Conservation (phyloP, 1,139 yeast genomes). For the Blastobotrys ciferrii region DNA sequence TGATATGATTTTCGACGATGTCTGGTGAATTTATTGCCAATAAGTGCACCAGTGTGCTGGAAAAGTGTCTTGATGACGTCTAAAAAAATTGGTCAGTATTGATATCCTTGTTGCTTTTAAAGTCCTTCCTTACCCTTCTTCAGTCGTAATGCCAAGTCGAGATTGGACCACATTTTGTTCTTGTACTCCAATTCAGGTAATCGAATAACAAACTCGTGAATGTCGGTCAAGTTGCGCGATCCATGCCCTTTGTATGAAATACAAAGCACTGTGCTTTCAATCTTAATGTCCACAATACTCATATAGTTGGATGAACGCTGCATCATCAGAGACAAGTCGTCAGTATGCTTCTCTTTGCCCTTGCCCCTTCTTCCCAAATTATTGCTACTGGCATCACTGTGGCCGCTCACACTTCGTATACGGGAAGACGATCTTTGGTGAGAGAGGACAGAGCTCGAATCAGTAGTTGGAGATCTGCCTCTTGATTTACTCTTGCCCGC, state of each 20-base stretch:
- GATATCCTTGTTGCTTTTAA: no score
- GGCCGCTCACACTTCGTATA: background rate
- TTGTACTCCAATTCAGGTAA: constrained; percentile 64
- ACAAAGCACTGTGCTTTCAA: constrained; percentile 53
- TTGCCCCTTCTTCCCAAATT: background rate
- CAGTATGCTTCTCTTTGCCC: background rate
- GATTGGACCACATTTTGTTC: constrained; percentile 75
- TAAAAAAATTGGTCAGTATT: constrained; percentile 9
- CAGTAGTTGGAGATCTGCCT: constrained; percentile 8
- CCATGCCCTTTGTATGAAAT: constrained; percentile 80
- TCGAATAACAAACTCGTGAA: constrained; percentile 61
- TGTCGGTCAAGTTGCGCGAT: constrained; percentile 62
- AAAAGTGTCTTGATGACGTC: constrained; percentile 68
- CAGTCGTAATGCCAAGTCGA: constrained; percentile 63
- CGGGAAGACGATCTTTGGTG: constrained; percentile 1
- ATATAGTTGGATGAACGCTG: constrained; percentile 64
- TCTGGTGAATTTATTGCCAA: constrained; percentile 69
- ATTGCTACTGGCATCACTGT: constrained; percentile 2
- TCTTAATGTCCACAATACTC: constrained; percentile 58
- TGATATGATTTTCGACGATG: constrained; percentile 31
- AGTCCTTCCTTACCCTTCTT: constrained; percentile 43
- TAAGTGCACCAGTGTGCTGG: constrained; percentile 73
- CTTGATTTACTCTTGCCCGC: background rate
- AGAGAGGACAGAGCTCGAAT: constrained; percentile 11
- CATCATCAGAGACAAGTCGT: constrained; percentile 54